Evolutionary conservation across 805 yeast species (phyloP), one percentile per base, ranked within the genome.

Genomic region (Starmerella floricola): DNA sequence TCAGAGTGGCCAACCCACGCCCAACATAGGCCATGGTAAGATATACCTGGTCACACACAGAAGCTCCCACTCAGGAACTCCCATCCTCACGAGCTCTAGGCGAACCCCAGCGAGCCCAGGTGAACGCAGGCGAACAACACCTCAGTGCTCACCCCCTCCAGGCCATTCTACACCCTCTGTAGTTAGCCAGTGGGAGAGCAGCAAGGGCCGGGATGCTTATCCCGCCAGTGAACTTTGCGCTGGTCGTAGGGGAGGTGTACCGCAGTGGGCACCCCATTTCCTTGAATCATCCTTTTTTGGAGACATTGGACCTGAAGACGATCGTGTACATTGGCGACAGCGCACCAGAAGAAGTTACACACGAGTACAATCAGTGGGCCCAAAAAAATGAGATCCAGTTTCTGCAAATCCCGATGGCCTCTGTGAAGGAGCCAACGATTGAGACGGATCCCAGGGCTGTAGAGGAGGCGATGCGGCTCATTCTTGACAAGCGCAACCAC

Each of bases 251-350:
- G 44, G 78, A 82, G 6, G 74, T 88, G 11, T 88, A 87, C 59
- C 65, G 98, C 16, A 79, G 93, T 1, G 98, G 98, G 1, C 94
- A 87, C 56, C 98, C 98, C 1, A 82, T 85, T 66, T 81, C 84
- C 0, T 72, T 77, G 49, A 88, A 86, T 62, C 84, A 76, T 55
- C 74, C 79, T n/a, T 91, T 84, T 52, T 67, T 88, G 18, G 71
- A 72, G 51, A 78, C 76, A 23, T 62, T 91, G 37, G 67, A 75
- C 27, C 62, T 88, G 45, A 75, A 74, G 52, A 86, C 96, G 0
- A 84, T 88, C 34, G 78, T 88, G 32, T 61, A 61, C 40, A 48
- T 63, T 5, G 96, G 93, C 56, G 84, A 72, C 36, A 52, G 62
- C 19, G 47, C 55, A 5, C 51, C 51, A 10, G 53, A 38, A 60